Evolutionary conservation across 225 moss, liverwort and hornwort species (phyloP).

Genomic region (Climacium dendroides): DNA sequence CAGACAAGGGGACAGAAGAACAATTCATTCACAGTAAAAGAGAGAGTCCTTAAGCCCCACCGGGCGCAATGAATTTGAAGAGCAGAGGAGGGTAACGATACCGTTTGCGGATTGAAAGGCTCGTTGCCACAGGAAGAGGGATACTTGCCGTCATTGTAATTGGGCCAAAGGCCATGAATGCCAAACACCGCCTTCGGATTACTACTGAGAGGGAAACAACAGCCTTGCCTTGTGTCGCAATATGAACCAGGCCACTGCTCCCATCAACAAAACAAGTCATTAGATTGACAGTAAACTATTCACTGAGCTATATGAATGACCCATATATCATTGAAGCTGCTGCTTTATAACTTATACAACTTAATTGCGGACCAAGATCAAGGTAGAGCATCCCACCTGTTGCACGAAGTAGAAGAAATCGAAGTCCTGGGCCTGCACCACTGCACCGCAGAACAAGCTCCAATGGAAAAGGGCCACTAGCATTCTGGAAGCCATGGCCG

Average conservation of each 20-base stretch:
- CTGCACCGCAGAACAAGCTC: slow-evolving; percentile 1
- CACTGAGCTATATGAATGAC: not conserved
- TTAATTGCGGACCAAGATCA: not conserved
- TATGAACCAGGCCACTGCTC: slow-evolving; percentile 46
- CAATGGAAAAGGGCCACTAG: not conserved
- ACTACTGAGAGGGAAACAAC: slow-evolving; percentile 15
- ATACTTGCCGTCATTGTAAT: slow-evolving; percentile 13
- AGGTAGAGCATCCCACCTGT: slow-evolving; percentile 4
- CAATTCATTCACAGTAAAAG: not conserved
- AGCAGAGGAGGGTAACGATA: not conserved
- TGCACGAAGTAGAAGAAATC: slow-evolving; percentile 49
- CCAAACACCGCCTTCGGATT: slow-evolving; percentile 30
- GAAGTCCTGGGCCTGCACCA: slow-evolving; percentile 17
- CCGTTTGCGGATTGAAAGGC: slow-evolving; percentile 8
- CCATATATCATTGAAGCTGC: not conserved
- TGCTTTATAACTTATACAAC: not conserved
- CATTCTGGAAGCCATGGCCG: not conserved
- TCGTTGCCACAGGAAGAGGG: slow-evolving; percentile 25
- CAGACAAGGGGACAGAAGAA: not conserved
- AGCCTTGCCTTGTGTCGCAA: slow-evolving; percentile 31
- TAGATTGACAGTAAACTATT: not conserved
- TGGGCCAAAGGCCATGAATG: slow-evolving; percentile 44
- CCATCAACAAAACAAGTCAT: not conserved
- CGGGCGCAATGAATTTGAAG: not conserved
- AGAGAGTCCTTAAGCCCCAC: not conserved